A percentile compares a stretch with the other conserved stretches of the same genome.
Evolutionary conservation across 495 filamentous ascomycete genomes (phyloP).

Genomic region (Lentithecium fluviatile): DNA sequence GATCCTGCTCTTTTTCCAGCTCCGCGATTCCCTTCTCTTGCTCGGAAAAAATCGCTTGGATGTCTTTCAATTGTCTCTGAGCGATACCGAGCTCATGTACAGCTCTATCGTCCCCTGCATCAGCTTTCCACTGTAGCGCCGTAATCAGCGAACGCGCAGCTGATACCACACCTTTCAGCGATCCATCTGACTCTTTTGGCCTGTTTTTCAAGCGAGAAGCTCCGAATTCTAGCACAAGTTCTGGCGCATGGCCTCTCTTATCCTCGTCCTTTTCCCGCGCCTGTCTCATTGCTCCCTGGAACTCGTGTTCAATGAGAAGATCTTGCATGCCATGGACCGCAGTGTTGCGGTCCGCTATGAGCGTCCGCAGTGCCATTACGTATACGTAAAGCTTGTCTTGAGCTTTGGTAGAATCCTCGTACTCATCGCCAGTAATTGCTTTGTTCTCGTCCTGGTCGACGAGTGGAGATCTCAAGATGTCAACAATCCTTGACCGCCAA

Average conservation of each 20-base stretch:
- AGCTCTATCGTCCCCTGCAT: conserved; percentile 62
- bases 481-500: conserved; percentile 69
- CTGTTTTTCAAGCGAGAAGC: conserved; percentile 55
- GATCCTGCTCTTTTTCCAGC: conserved; percentile 69
- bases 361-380: conserved; percentile 69
- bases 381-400: conserved; percentile 87
- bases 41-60: conserved; percentile 59
- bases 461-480: conserved; percentile 68
- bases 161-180: conserved; percentile 66
- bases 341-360: conserved; percentile 75
- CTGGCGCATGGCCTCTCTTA: conserved; percentile 69
- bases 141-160: conserved; percentile 64
- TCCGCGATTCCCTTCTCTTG: conserved; percentile 62
- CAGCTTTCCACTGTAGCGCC: conserved; percentile 60
- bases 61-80: conserved; percentile 53
- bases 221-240: conserved; percentile 64
- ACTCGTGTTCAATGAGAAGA: conserved; percentile 75
- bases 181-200: conserved; percentile 57
- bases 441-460: conserved; percentile 76
- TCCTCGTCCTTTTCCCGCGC: conserved; percentile 49
- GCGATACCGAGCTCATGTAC: conserved; percentile 63
- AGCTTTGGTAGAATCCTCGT: conserved; percentile 77
- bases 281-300: conserved; percentile 54
- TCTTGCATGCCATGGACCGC: conserved; percentile 73
- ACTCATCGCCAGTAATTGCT: conserved; percentile 83